Evolutionary conservation across 208 protist species (phyloP).

Genomic region (Crithidia mellificae): DNA sequence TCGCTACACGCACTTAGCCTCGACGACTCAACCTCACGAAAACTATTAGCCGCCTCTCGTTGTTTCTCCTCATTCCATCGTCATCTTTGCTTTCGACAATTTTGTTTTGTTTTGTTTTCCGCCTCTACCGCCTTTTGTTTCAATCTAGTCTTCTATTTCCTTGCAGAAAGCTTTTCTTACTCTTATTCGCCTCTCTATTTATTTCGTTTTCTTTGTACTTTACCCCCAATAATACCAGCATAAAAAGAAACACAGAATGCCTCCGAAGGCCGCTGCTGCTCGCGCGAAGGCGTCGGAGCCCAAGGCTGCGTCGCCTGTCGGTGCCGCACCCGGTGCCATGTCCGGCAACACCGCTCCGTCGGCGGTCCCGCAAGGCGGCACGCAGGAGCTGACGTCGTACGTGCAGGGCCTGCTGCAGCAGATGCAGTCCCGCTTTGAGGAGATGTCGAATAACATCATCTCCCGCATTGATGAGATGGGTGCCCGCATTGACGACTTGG

Average conservation of each 20-base stretch:
- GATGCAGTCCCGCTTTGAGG: constrained; percentile 95
- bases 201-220: no score
- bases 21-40: no score
- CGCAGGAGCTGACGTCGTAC: constrained; percentile 92
- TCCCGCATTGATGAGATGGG: constrained; percentile 95
- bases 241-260: constrained; percentile 19
- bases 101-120: no score
- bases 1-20: no score
- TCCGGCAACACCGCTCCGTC: constrained; percentile 2
- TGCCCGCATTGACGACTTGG: constrained; percentile 91
- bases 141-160: no score
- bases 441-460: constrained; percentile 95
- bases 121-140: no score
- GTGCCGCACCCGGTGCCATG: background rate
- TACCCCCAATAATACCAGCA: background rate
- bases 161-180: no score
- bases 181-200: background rate
- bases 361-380: constrained; percentile 41
- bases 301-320: constrained; percentile 17
- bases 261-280: constrained; percentile 25
- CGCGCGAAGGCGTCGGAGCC: constrained; percentile 8
- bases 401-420: constrained; percentile 94
- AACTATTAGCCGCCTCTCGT: no score
- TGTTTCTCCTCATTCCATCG: no score
- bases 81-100: no score